Conservation (phyloP, 345 rosid genomes). For the Brassica napus region Da-Ae NC_063439.1:3399501-3400000, state of each 20-base stretch:
- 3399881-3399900: constrained; percentile 75
- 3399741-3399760: background rate
- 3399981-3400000: constrained; percentile 11
- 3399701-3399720: constrained; percentile 42
- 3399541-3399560: background rate
- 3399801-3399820: constrained; percentile 85
- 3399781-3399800: constrained; percentile 92
- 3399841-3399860: constrained; percentile 81
- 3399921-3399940: background rate
- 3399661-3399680: constrained; percentile 81
- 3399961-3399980: background rate
- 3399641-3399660: constrained; percentile 83
- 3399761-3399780: constrained; percentile 44
- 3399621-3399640: constrained; percentile 84
- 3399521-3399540: constrained; percentile 84
- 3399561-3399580: background rate
- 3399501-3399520: constrained; percentile 84
- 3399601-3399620: constrained; percentile 32
- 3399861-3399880: constrained; percentile 78
- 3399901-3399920: constrained; percentile 4
- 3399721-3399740: background rate
- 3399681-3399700: constrained; percentile 88
- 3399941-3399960: constrained; percentile 15
- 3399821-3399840: constrained; percentile 73
- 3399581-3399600: too few species aligned